Evolutionary conservation across 2,329 filamentous ascomycete genomes (phyloP), one percentile per base, ranked within the genome.

Genomic region (Penicillium decumbens): DNA sequence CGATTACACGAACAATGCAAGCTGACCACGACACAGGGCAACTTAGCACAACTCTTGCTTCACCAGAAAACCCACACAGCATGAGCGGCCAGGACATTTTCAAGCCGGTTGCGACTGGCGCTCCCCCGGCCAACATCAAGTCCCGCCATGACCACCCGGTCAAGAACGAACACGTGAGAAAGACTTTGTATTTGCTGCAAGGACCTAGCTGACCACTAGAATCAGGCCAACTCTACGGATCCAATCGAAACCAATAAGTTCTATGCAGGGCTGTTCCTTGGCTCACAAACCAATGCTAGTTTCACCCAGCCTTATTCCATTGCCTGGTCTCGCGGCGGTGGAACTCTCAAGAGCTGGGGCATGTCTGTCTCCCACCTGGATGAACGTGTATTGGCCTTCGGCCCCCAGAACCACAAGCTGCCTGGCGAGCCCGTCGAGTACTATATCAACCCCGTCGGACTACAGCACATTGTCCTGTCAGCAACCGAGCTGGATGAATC

Each of bases 391-490:
- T 72, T 85, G 47, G 83, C 84, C 0, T 87, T 80, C 63, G 89
- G 88, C 7, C 74, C 67, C 47, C 61, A 78, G 4, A 76, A 77
- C 51, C 72, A 75, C 43, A 70, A 69, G 24, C 75, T 77, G 28
- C 79, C 79, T 0, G 80, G 70, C 18, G 60, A 78, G 7, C 84
- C 87, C 3, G 77, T 79, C 1, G 73, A 79, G 25, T 96, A 86
- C 65, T 96, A 88, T 60, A 79, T 86, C 64, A 93, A 89, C 60
- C 90, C 92, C 0, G 75, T 93, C 38, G 87, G 87, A 0, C 86
- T 95, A 24, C 87, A 95, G 62, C 89, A 88, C 1, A 66, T 97
- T 27, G 80, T 89, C 25, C 72, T 97, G 8, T 93, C 89, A 0
- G 91, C 91, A 1, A 72, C 75, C 13, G 89, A 95, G 63, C 78